Conservation (phyloP, 1,139 yeast species). For the Tardiomyces digboiensis region DNA sequence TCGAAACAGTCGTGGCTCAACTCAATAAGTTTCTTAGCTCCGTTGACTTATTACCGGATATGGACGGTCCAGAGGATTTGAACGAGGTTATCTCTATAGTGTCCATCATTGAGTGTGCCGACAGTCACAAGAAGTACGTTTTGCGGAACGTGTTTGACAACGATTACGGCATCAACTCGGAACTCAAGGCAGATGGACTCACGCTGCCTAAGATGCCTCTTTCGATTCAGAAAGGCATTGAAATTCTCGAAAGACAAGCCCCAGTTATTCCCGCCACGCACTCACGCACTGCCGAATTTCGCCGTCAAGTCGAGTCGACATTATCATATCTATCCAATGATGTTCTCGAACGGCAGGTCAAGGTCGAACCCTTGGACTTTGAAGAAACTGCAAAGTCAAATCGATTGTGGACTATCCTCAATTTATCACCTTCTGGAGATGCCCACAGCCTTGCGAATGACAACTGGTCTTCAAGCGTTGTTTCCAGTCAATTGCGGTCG, state of each 20-base stretch:
- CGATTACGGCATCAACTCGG: slow-evolving; percentile 27
- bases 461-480: slow-evolving; percentile 26
- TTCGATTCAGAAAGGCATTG: background rate
- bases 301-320: slow-evolving; percentile 14
- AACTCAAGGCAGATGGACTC: slow-evolving; percentile 30
- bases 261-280: slow-evolving; percentile 2
- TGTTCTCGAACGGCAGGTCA: slow-evolving; percentile 4
- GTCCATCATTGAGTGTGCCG: slow-evolving; percentile 26
- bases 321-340: slow-evolving; percentile 10
- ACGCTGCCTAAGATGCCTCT: slow-evolving; percentile 21
- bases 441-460: slow-evolving; percentile 17
- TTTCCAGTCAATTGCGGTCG: slow-evolving; percentile 28
- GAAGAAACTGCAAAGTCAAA: slow-evolving; percentile 13
- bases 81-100: slow-evolving; percentile 28
- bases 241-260: slow-evolving; percentile 1
- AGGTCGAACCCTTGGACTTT: slow-evolving; percentile 7
- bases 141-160: slow-evolving; percentile 30
- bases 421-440: slow-evolving; percentile 20
- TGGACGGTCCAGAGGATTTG: slow-evolving; percentile 14
- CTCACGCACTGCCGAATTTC: slow-evolving; percentile 11
- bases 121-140: slow-evolving; percentile 15
- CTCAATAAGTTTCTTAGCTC: slow-evolving; percentile 25
- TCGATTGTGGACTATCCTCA: slow-evolving; percentile 28
- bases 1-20: slow-evolving; percentile 24
- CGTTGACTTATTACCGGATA: slow-evolving; percentile 18